Evolutionary conservation across 1,284 basidiomycete species (phyloP).

Genomic region (Fomes fomentarius): DNA sequence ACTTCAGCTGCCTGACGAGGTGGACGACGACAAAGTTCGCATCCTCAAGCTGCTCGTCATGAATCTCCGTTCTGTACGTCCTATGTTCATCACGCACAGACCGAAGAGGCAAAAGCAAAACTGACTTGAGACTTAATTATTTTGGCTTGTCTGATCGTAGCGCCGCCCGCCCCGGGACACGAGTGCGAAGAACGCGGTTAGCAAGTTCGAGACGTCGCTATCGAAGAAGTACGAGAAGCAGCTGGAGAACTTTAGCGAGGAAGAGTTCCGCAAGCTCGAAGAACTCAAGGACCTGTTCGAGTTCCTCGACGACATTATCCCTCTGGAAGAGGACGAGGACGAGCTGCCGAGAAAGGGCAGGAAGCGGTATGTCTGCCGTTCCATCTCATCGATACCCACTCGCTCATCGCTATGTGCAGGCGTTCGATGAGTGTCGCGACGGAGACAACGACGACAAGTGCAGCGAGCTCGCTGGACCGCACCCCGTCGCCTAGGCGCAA

Average conservation of each 20-base stretch:
- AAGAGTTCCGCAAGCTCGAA: constrained; percentile 63
- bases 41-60: constrained; percentile 64
- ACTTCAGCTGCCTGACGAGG: constrained; percentile 71
- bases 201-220: constrained; percentile 65
- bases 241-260: constrained; percentile 69
- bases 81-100: neutral
- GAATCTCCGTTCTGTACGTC: constrained; percentile 61
- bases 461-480: constrained; percentile 32
- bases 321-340: constrained; percentile 52
- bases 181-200: constrained; percentile 70
- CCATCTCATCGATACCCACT: neutral
- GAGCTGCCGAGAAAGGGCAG: constrained; percentile 43
- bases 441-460: constrained; percentile 27
- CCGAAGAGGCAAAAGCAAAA: too few relatives aligned
- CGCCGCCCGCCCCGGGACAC: constrained; percentile 76
- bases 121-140: neutral
- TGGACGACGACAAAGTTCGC: constrained; percentile 64
- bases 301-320: constrained; percentile 61
- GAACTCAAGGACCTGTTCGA: constrained; percentile 65
- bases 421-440: constrained; percentile 42
- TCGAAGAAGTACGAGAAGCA: constrained; percentile 60
- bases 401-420: too few relatives aligned
- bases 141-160: constrained; percentile 38
- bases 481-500: constrained; percentile 31
- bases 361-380: constrained; percentile 34